Percentiles rank a stretch among this genome's conserved stretches.
Conservation (phyloP, 2,329 filamentous ascomycete species). For the Sporothrix mexicana region DNA sequence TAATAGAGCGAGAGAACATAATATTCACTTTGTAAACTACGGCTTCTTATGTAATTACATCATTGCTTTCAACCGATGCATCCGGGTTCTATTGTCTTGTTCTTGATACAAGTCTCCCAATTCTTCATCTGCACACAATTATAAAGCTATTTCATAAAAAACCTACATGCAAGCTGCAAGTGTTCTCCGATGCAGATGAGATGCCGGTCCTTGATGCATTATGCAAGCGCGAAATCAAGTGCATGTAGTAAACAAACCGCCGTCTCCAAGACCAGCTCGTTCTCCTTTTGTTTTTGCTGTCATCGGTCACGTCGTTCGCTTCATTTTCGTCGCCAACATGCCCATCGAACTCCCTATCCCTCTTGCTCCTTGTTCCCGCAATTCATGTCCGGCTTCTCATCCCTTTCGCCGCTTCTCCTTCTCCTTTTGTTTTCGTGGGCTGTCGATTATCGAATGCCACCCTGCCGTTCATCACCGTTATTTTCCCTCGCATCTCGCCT, state of each 20-base stretch:
- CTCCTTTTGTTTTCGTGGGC: not conserved
- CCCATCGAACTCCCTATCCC: not conserved
- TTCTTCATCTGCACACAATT: not conserved
- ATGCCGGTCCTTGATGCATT: not conserved
- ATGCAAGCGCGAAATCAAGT: not conserved
- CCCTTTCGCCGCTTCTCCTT: not conserved
- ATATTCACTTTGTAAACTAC: no score
- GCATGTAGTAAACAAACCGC: not conserved
- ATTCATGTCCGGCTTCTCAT: constrained; percentile 12
- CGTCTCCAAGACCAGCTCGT: not conserved
- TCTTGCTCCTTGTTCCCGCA: not conserved
- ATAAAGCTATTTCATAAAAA: no score
- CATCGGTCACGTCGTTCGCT: not conserved
- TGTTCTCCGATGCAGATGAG: not conserved
- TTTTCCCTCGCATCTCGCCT: constrained; percentile 21
- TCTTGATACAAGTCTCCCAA: not conserved
- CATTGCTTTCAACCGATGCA: not conserved
- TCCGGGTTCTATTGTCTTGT: not conserved
- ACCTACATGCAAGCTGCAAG: not conserved
- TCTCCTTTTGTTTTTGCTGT: not conserved
- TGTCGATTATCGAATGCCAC: not conserved
- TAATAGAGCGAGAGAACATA: no score
- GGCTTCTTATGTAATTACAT: not conserved
- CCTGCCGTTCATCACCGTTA: not conserved
- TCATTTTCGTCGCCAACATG: not conserved